Evolutionary conservation across 2,329 filamentous ascomycete genomes (phyloP).

Genomic region (Cercospora janseana): DNA sequence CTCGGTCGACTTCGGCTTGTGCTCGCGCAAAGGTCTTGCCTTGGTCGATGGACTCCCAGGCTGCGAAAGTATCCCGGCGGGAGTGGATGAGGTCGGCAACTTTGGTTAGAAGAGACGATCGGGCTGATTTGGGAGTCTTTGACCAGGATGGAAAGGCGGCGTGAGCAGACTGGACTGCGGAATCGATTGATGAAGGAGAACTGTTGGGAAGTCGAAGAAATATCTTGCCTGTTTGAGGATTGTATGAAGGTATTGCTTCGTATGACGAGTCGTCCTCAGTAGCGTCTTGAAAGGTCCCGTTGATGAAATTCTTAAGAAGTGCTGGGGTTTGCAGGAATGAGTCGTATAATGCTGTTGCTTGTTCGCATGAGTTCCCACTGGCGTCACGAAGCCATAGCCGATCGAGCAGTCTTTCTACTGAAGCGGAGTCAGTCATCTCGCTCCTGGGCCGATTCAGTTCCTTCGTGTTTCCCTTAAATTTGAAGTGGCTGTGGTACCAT

Average conservation of each 20-base stretch:
- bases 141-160: conserved; percentile 15
- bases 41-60: conserved; percentile 20
- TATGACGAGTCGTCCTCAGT: not conserved
- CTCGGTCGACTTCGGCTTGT: conserved; percentile 15
- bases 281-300: conserved; percentile 4
- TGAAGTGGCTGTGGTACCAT: no score
- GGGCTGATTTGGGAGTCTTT: conserved; percentile 11
- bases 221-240: conserved; percentile 11
- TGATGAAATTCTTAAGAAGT: conserved; percentile 13
- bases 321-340: not conserved
- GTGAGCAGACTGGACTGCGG: conserved; percentile 12
- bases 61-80: conserved; percentile 7
- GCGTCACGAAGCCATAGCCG: conserved; percentile 5
- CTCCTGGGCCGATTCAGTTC: no score
- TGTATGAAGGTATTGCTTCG: not conserved
- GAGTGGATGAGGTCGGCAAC: conserved; percentile 14
- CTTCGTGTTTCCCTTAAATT: no score
- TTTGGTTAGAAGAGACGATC: conserved; percentile 5
- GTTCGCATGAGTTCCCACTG: not conserved
- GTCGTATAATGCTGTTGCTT: not conserved
- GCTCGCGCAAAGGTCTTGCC: conserved; percentile 19
- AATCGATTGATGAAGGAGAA: conserved; percentile 2
- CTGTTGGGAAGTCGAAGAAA: conserved; percentile 16
- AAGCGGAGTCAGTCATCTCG: not conserved
- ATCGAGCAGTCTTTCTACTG: not conserved